Evolutionary conservation across 2,329 filamentous ascomycete genomes (phyloP).

Genomic region (Byssothecium circinans): DNA sequence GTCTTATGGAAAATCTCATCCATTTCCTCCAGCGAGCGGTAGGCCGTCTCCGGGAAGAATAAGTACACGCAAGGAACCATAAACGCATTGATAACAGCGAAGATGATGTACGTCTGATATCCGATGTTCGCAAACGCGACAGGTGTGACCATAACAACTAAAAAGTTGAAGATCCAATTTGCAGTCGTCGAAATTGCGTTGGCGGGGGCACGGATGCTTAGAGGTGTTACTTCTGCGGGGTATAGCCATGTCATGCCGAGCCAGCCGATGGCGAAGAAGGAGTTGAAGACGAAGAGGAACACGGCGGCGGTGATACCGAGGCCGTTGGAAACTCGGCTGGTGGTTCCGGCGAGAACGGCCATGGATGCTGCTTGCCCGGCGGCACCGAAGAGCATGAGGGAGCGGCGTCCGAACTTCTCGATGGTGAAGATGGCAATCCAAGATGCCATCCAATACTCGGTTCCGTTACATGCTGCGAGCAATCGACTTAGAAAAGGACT

Average conservation of each 20-base stretch:
- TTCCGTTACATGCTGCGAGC: conserved; percentile 46
- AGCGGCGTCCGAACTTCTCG: conserved; percentile 41
- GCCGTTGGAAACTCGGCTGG: conserved; percentile 27
- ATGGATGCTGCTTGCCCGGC: conserved; percentile 40
- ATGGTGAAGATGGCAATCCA: conserved; percentile 49
- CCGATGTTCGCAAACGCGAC: conserved; percentile 60
- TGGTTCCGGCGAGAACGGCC: conserved; percentile 39
- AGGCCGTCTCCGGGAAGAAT: conserved; percentile 64
- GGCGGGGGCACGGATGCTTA: conserved; percentile 84
- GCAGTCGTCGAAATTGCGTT: conserved; percentile 85
- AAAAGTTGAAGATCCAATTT: conserved; percentile 51
- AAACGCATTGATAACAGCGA: conserved; percentile 58
- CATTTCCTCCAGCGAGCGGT: conserved; percentile 44
- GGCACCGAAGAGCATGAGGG: conserved; percentile 44
- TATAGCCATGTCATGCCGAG: conserved; percentile 48
- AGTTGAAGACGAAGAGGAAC: conserved; percentile 91
- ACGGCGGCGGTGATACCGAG: conserved; percentile 59
- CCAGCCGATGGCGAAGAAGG: conserved; percentile 88
- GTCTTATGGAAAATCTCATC: conserved; percentile 67
- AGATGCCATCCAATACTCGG: conserved; percentile 46
- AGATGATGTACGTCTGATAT: conserved; percentile 60
- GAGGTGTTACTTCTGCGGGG: conserved; percentile 79
- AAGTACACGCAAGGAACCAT: conserved; percentile 62
- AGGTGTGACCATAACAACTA: conserved; percentile 66
- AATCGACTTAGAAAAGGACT: conserved; percentile 39